Conservation (phyloP, 2,329 filamentous ascomycete species). For the Nectriaceae sp. region DNA sequence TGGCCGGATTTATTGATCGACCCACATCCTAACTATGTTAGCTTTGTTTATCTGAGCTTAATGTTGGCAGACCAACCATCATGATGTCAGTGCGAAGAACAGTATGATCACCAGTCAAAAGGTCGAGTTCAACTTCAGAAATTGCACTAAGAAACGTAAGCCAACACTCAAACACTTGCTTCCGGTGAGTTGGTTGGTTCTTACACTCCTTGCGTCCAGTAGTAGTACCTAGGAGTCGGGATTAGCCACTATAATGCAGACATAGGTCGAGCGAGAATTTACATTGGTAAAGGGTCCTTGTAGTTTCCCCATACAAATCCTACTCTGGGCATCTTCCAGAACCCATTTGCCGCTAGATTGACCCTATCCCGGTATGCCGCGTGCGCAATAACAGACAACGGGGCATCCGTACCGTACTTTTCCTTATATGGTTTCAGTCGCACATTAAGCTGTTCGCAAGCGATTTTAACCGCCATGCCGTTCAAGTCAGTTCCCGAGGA, state of each 20-base stretch:
- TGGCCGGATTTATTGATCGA: slow-evolving; percentile 61
- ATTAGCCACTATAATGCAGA: no score
- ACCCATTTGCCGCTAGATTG: slow-evolving; percentile 86
- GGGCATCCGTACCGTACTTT: slow-evolving; percentile 70
- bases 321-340: slow-evolving; percentile 91
- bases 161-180: no score
- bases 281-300: slow-evolving; percentile 90
- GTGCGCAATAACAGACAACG: slow-evolving; percentile 74
- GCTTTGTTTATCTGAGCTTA: no score
- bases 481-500: slow-evolving; percentile 88
- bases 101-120: slow-evolving; percentile 85
- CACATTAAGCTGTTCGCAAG: slow-evolving; percentile 81
- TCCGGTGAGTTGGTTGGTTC: no score
- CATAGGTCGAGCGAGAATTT: no score
- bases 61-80: slow-evolving; percentile 48
- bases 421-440: slow-evolving; percentile 77
- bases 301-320: slow-evolving; percentile 88
- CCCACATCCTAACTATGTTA: no score
- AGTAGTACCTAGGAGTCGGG: no score
- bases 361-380: slow-evolving; percentile 62
- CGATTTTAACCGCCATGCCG: slow-evolving; percentile 86
- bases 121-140: slow-evolving; percentile 88
- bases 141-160: slow-evolving; percentile 37
- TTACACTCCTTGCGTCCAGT: no score
- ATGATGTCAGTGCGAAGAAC: slow-evolving; percentile 83